Percentiles rank a stretch among this genome's conserved stretches.
These are phyloP conservation scores for Clavulina sp. DNA, from an alignment of 768 basidiomycete genomes.

Conservation along the genomic window DNA sequence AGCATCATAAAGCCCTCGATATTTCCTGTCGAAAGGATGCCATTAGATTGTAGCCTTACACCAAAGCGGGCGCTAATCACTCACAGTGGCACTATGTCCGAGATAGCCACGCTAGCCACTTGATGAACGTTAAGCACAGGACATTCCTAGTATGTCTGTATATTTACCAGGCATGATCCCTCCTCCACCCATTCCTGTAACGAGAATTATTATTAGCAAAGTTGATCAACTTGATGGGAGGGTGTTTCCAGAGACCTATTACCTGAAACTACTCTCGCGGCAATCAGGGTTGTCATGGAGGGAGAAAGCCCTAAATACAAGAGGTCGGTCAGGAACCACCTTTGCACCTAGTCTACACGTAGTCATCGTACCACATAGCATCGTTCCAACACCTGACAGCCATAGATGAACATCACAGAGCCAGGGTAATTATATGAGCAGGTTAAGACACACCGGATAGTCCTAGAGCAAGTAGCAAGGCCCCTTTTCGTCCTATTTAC, in stretches of 20 bases:
- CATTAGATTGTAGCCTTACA: neutral
- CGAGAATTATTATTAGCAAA: too few species aligned
- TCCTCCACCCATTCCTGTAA: conserved; percentile 35
- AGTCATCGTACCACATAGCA: conserved; percentile 82
- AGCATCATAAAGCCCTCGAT: conserved; percentile 82
- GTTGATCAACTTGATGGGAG: too few species aligned
- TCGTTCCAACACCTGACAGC: conserved; percentile 39
- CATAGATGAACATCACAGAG: conserved; percentile 11
- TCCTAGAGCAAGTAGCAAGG: conserved; percentile 71
- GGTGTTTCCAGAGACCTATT: too few species aligned
- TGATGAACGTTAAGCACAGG: conserved; percentile 5
- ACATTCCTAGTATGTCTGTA: neutral
- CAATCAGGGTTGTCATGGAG: conserved; percentile 68
- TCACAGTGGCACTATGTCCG: conserved; percentile 79
- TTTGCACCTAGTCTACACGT: too few species aligned
- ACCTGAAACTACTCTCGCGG: conserved; percentile 61
- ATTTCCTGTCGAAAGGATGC: conserved; percentile 32
- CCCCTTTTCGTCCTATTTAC: conserved; percentile 43
- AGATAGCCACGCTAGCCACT: conserved; percentile 73
- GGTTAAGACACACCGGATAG: conserved; percentile 48
- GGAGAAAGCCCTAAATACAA: too few species aligned
- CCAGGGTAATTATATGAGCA: conserved; percentile 11
- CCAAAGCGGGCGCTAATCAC: conserved; percentile 18
- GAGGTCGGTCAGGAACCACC: too few species aligned
- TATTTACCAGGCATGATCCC: conserved; percentile 67